phyloP scores from a whole-genome alignment of 2,329 filamentous ascomycete genomes.

The Metarhizium rileyi region DNA sequence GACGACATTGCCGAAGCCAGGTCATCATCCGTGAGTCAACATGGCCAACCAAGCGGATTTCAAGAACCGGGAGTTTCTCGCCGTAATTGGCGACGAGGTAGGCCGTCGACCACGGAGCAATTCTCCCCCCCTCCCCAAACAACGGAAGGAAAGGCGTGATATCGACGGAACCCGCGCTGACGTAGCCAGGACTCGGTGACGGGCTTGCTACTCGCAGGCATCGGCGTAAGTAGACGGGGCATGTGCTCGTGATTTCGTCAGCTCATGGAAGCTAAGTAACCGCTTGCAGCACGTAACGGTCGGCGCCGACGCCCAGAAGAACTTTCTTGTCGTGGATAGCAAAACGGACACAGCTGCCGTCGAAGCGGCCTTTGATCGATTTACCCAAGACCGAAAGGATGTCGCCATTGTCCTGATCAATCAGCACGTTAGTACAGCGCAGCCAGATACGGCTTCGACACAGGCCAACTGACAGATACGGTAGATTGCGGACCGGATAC shows the following conservation, averaged over 20 bases:
- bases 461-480: neutral
- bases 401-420: conserved; percentile 97
- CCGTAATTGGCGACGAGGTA: conserved; percentile 96
- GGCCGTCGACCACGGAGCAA: conserved; percentile 8
- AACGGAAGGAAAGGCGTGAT: neutral
- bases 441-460: neutral
- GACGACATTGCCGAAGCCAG: neutral
- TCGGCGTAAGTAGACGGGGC: conserved; percentile 56
- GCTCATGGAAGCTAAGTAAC: neutral
- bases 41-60: conserved; percentile 49
- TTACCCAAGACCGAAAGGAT: conserved; percentile 85
- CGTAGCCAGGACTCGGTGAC: conserved; percentile 78
- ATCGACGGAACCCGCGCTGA: conserved; percentile 11
- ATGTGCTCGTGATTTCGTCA: neutral
- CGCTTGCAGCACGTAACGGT: conserved; percentile 70
- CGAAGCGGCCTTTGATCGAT: conserved; percentile 80
- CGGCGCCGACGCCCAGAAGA: conserved; percentile 84
- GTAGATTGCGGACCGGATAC: conserved; percentile 88
- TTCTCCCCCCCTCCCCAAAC: neutral
- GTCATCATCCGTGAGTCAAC: conserved; percentile 10
- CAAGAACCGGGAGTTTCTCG: conserved; percentile 89
- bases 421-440: conserved; percentile 65
- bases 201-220: conserved; percentile 85
- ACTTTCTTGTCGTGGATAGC: conserved; percentile 90
- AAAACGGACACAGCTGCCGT: conserved; percentile 88